These are phyloP conservation scores for Metschnikowia santaceciliae DNA, from an alignment of 805 yeast species.

Conservation along the genomic window DNA sequence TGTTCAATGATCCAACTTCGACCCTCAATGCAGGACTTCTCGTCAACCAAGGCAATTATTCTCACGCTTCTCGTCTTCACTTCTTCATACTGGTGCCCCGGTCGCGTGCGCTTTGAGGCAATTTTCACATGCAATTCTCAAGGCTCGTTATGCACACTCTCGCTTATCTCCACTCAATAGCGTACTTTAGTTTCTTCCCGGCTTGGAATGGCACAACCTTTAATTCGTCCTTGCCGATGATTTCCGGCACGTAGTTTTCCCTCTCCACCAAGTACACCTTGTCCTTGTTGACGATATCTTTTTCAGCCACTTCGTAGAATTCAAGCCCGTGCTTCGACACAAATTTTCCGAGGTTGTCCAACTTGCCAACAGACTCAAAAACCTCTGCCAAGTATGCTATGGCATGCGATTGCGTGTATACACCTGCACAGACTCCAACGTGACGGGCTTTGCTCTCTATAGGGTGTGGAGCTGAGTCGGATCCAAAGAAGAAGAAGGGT, in stretches of 20 bases:
- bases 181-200: constrained; percentile 70
- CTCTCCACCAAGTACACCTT: constrained; percentile 54
- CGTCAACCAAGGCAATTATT: not conserved
- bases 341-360: constrained; percentile 67
- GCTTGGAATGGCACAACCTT: constrained; percentile 79
- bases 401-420: constrained; percentile 82
- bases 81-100: not conserved
- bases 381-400: constrained; percentile 82
- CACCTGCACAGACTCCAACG: constrained; percentile 95
- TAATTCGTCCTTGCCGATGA: constrained; percentile 42
- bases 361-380: constrained; percentile 61
- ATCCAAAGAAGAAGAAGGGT: constrained; percentile 92
- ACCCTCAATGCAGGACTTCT: no score
- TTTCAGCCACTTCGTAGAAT: constrained; percentile 60
- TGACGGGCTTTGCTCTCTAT: constrained; percentile 70
- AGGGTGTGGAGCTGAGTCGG: constrained; percentile 98
- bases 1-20: no score
- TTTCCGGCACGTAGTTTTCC: constrained; percentile 55
- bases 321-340: constrained; percentile 68
- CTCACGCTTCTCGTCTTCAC: not conserved
- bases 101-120: not conserved
- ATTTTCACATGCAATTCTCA: not conserved
- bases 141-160: not conserved
- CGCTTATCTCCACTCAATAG: constrained; percentile 60
- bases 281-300: constrained; percentile 38